These are phyloP conservation scores for Termitomyces sp. DNA, from an alignment of 768 basidiomycete species.

Conservation along the genomic window DNA sequence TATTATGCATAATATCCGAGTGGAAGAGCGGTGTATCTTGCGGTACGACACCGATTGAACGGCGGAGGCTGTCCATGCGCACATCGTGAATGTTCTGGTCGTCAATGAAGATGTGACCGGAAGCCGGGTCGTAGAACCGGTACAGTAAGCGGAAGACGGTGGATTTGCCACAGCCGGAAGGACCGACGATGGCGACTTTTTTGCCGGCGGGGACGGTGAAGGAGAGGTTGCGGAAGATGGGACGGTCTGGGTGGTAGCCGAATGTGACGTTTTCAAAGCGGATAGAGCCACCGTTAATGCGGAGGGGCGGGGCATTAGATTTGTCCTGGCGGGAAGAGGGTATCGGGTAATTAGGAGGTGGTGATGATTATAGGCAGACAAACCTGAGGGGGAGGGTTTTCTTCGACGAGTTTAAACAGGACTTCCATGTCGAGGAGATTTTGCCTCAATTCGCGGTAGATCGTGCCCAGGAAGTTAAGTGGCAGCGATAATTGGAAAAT, in stretches of 20 bases:
- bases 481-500: conserved; percentile 97
- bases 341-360: neutral
- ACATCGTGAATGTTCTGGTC: conserved; percentile 79
- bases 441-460: conserved; percentile 95
- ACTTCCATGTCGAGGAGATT: conserved; percentile 97
- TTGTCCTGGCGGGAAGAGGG: conserved; percentile 45
- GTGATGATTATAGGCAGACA: neutral
- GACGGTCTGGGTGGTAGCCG: conserved; percentile 86
- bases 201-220: conserved; percentile 95
- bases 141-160: conserved; percentile 93
- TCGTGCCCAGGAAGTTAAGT: conserved; percentile 94
- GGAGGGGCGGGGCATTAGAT: conserved; percentile 60
- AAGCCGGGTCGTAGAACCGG: conserved; percentile 85
- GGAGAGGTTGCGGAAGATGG: conserved; percentile 83
- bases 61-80: conserved; percentile 66
- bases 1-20: conserved; percentile 90
- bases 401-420: conserved; percentile 82
- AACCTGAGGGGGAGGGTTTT: conserved; percentile 69
- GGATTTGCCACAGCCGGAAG: conserved; percentile 96
- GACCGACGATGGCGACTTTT: conserved; percentile 96
- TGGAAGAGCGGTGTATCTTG: conserved; percentile 99
- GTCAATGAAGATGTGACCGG: conserved; percentile 82
- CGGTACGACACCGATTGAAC: conserved; percentile 86
- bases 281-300: conserved; percentile 79
- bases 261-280: conserved; percentile 90